Base-by-base conservation (phyloP, 768 basidiomycete genomes). In the Leccinum obscurum region DNA sequence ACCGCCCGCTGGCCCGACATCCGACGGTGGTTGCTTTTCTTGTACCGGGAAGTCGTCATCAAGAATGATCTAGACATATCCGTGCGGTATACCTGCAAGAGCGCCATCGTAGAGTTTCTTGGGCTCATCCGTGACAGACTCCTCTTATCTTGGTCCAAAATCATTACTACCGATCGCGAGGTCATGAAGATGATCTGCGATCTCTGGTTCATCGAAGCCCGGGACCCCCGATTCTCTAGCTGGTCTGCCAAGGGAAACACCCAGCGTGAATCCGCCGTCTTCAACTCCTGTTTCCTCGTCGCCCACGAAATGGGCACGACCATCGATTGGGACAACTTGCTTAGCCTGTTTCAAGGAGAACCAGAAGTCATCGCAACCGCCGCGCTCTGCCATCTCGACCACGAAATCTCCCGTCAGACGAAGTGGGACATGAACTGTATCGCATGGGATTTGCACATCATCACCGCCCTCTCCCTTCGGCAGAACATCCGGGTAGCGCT, bases 241-340 rank as follows among this genome's bases (percentile, higher is more conserved):
- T 64, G 66, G 61, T 58, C 63, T 15, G n/a, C 39, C 15, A 44
- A 34, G 2, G 41, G 32, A 26, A 59, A 30, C 13, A 26, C 59
- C 22, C 70, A 72, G 35, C 70, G 72, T n/a, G 72, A 73, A 65
- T 72, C 71, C 5, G 70, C 64, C 0, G 52, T 72, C 44, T 63
- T 72, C 48, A 72, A 74, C 13, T 64, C 68, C 3, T 66, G 64
- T 44, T 69, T 72, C 34, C 64, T 74, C 35, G 64, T 72, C 51
- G 64, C 70, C 5, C 62, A 72, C 26, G 70, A 74, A 24, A 22
- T 48, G 24, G 60, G 54, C 4, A 50, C 26, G 6, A 14, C 56
- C n/a, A 56, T 72, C 49, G 66, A 72, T 35, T 73, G 59, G 64
- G 58, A 22, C 2, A 66, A 72, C 15, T 32, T 73, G 44, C 66